Percentiles rank a stretch among this genome's conserved stretches.
Evolutionary conservation across 2,329 filamentous ascomycete genomes (phyloP).

Genomic region (Harringtonia lauricola): DNA sequence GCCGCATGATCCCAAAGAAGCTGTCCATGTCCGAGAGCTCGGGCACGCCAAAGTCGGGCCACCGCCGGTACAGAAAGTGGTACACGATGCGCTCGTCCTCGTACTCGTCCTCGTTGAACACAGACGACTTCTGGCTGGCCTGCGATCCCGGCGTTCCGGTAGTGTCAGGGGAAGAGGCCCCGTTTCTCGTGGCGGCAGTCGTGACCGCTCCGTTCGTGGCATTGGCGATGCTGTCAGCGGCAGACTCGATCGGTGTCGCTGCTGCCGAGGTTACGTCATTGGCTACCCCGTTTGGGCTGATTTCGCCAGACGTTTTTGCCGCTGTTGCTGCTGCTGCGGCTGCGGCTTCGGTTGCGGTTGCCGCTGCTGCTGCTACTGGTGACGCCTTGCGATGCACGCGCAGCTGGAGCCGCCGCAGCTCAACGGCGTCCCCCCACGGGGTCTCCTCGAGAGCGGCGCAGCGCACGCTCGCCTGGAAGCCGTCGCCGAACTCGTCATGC

Average conservation of each 20-base stretch:
- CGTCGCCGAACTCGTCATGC: conserved; percentile 52
- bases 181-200: not conserved
- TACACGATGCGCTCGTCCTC: conserved; percentile 55
- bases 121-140: not conserved
- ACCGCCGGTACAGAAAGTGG: conserved; percentile 77
- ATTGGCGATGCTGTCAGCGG: too few relatives aligned
- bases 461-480: conserved; percentile 56
- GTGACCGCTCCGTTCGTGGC: not conserved
- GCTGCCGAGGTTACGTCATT: too few relatives aligned
- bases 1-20: conserved; percentile 57
- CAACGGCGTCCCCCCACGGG: conserved; percentile 45
- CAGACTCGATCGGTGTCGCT: too few relatives aligned
- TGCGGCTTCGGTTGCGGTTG: too few relatives aligned
- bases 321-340: not conserved
- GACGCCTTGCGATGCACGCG: conserved; percentile 24
- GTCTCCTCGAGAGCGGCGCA: conserved; percentile 52
- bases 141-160: not conserved
- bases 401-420: conserved; percentile 63
- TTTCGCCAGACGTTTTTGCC: not conserved
- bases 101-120: conserved; percentile 14
- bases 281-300: too few relatives aligned
- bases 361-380: not conserved
- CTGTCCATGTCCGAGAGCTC: conserved; percentile 53
- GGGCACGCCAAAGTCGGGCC: conserved; percentile 86
- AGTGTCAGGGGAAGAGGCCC: not conserved